Percentiles rank a stretch among this genome's conserved stretches.
Evolutionary conservation across 2,329 filamentous ascomycete species (phyloP).

Genomic region (Fusarium miscanthi): DNA sequence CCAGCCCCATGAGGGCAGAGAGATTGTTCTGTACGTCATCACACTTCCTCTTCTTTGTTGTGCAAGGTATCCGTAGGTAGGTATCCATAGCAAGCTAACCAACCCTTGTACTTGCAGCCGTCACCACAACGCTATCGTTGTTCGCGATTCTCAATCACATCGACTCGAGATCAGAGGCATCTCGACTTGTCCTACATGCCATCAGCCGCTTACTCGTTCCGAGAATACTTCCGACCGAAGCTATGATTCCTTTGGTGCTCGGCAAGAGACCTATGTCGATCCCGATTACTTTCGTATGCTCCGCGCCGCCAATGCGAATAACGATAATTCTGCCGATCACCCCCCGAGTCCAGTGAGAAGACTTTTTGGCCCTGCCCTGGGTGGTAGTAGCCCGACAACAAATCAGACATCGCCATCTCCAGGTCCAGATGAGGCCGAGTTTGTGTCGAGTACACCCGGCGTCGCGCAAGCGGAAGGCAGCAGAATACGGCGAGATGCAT

Average conservation of each 20-base stretch:
- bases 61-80: background rate
- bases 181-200: constrained; percentile 90
- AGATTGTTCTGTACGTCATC: constrained; percentile 80
- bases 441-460: constrained; percentile 64
- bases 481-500: constrained; percentile 86
- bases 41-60: constrained; percentile 49
- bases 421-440: constrained; percentile 55
- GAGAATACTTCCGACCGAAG: constrained; percentile 60
- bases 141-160: constrained; percentile 86
- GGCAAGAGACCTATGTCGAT: constrained; percentile 78
- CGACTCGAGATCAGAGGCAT: constrained; percentile 84
- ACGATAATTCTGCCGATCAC: constrained; percentile 58
- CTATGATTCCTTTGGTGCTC: constrained; percentile 57
- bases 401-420: constrained; percentile 29
- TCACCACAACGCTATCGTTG: constrained; percentile 90
- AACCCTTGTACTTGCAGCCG: constrained; percentile 71
- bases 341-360: constrained; percentile 66
- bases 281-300: constrained; percentile 97
- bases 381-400: constrained; percentile 23
- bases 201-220: constrained; percentile 70
- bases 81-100: constrained; percentile 10
- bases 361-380: constrained; percentile 59
- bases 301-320: constrained; percentile 60
- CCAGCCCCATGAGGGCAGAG: constrained; percentile 75
- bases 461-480: constrained; percentile 63